Evolutionary conservation across 1,139 yeast genomes (phyloP), one percentile per base, ranked within the genome.

Genomic region (Williopsis jadinii): DNA sequence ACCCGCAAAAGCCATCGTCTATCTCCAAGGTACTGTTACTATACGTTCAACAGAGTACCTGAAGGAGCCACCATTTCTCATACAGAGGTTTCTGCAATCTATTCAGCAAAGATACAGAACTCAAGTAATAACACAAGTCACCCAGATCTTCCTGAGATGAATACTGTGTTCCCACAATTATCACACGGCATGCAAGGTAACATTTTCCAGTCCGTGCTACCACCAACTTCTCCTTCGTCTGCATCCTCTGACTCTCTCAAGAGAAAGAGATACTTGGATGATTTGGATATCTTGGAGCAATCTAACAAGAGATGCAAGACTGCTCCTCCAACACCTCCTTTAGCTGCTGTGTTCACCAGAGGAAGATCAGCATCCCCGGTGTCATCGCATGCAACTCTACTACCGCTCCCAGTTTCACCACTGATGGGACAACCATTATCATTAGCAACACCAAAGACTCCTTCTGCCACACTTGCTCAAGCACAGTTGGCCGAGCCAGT

Each of bases 301-400:
- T 11, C 34, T 3, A 29, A 32, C 31, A 71, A 74, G 50, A 59
- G 76, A 39, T 65, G 75, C 11, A 62, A 71, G 54, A 73, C 79
- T 4, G 78, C 78, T 4, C 79, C 79, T 28, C 73, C 77, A 9
- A 68, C 71, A 15, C 71, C 70, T 3, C 69, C 71, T 30, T 38
- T 50, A 36, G 43, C 39, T 14, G 10, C 45, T 9, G 38, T 40
- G 32, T 29, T 33, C 10, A 41, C 43, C 40, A 48, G 54, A 39
- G 24, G 24, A 19, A 49, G 51, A 38, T 41, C 54, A 3, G 48
- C 50, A 6, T 45, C 47, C 14, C 41, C 48, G 30, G 43, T 51
- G 3, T 49, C 54, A 5, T 45, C 46, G 26, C 35, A 44, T 8
- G 30, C 47, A 3, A 28, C 14, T 28, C 5, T 19, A 30, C 30